Percentiles rank a stretch among this genome's conserved stretches.
phyloP scores from a whole-genome alignment of 164 flowering plant genomes.

The Santalum album region DNA sequence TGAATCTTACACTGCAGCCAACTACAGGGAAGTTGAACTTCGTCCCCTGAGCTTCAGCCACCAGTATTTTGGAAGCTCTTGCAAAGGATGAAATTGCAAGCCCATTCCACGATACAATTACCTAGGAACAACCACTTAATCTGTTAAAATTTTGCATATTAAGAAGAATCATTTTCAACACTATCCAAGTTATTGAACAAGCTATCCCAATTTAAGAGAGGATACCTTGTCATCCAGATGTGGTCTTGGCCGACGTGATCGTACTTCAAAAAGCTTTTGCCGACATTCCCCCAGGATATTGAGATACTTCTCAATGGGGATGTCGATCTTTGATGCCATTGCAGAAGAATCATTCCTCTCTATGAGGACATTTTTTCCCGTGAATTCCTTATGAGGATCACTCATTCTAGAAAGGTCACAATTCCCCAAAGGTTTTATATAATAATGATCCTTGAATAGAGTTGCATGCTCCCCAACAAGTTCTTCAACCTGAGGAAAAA shows the following conservation, averaged over 20 bases:
- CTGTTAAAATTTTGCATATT: conserved; percentile 7
- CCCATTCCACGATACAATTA: conserved; percentile 96
- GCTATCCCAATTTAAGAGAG: background rate
- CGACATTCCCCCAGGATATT: conserved; percentile 53
- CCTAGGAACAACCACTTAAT: conserved; percentile 41
- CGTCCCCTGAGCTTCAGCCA: conserved; percentile 41
- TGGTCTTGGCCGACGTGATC: conserved; percentile 70
- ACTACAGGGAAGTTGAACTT: conserved; percentile 62
- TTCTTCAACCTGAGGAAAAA: conserved; percentile 51
- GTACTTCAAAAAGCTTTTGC: conserved; percentile 51
- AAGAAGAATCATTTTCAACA: background rate
- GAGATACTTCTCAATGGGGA: conserved; percentile 48
- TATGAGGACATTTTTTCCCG: conserved; percentile 72
- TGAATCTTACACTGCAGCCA: conserved; percentile 53
- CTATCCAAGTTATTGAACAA: background rate
- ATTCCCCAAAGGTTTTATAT: conserved; percentile 71
- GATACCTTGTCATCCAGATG: conserved; percentile 96
- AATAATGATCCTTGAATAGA: conserved; percentile 76
- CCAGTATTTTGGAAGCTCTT: conserved; percentile 80
- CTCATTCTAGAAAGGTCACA: conserved; percentile 88
- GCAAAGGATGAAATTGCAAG: conserved; percentile 86
- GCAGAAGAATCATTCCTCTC: conserved; percentile 49
- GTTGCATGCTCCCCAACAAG: conserved; percentile 60
- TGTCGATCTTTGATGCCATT: conserved; percentile 51
- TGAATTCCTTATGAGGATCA: conserved; percentile 85